Conservation (phyloP, 2,329 filamentous ascomycete species). For the Coniosporium tulheliwenetii region DNA sequence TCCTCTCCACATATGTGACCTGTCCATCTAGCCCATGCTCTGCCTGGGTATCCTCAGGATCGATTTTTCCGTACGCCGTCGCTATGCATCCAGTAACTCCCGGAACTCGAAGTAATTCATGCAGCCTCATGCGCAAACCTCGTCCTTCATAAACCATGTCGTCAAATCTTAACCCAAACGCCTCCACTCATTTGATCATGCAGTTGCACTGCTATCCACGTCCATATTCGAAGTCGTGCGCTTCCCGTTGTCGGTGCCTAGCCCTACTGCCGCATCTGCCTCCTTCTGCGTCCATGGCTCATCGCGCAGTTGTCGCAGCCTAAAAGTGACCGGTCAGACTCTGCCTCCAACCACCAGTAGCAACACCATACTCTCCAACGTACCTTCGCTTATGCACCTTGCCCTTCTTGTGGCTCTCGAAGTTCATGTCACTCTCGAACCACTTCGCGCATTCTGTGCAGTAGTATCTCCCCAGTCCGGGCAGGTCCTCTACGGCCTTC, state of each 20-base stretch:
- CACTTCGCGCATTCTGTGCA: conserved; percentile 91
- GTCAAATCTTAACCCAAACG: no score
- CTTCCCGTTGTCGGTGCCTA: conserved; percentile 52
- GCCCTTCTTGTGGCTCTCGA: conserved; percentile 61
- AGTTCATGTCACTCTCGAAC: conserved; percentile 73
- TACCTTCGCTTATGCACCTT: conserved; percentile 91
- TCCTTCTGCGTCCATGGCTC: conserved; percentile 77
- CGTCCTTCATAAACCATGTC: no score
- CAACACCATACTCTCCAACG: conserved; percentile 6
- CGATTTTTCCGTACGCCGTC: no score
- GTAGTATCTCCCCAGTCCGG: conserved; percentile 72
- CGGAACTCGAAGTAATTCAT: no score
- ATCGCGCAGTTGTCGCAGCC: conserved; percentile 67
- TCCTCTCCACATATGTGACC: no score
- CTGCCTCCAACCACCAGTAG: neutral
- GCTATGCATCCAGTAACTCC: no score
- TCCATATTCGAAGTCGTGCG: conserved; percentile 2
- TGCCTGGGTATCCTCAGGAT: no score
- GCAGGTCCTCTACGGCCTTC: conserved; percentile 74
- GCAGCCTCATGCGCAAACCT: no score
- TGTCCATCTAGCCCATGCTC: no score
- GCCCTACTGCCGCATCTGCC: conserved; percentile 64
- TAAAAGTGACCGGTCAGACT: conserved; percentile 19
- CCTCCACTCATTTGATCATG: no score
- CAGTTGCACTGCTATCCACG: no score